A percentile compares a stretch with the other conserved stretches of the same genome.
Conservation (phyloP, 108 stramenopile genomes). For the Chaetoceros muelleri region DNA sequence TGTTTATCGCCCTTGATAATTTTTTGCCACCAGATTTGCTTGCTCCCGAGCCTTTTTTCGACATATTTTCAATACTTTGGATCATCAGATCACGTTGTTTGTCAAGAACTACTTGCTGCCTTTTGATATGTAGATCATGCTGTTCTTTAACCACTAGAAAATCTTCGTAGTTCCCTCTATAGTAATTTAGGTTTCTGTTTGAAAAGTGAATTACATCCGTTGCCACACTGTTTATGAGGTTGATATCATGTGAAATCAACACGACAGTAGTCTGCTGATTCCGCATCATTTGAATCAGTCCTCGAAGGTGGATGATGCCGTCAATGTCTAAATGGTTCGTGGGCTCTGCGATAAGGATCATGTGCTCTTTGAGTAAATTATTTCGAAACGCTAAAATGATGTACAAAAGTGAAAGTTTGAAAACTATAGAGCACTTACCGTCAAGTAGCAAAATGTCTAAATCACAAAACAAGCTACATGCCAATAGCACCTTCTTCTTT, state of each 20-base stretch:
- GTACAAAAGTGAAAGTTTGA: too few species aligned
- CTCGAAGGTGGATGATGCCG: constrained; percentile 69
- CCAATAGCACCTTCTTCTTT: constrained; percentile 51
- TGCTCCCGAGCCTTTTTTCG: constrained; percentile 22
- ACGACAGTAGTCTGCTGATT: constrained; percentile 57
- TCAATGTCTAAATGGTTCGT: constrained; percentile 72
- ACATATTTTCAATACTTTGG: constrained; percentile 49
- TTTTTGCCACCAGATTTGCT: constrained; percentile 34
- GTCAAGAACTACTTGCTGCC: constrained; percentile 40
- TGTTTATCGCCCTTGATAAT: constrained; percentile 21
- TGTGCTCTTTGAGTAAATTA: too few species aligned
- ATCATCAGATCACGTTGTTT: constrained; percentile 45
- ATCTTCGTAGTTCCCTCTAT: constrained; percentile 81
- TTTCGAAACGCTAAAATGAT: too few species aligned
- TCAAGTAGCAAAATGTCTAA: constrained; percentile 50
- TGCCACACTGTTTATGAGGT: constrained; percentile 83
- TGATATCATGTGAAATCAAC: constrained; percentile 90
- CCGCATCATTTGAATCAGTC: constrained; percentile 35
- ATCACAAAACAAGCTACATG: constrained; percentile 31
- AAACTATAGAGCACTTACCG: too few species aligned
- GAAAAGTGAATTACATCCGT: constrained; percentile 83
- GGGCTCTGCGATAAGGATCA: too few species aligned
- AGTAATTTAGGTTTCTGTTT: constrained; percentile 68
- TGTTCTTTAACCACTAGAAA: constrained; percentile 57
- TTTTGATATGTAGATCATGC: constrained; percentile 30